Base-by-base conservation (phyloP, 768 basidiomycete species). In the Pholiota microspora region DNA sequence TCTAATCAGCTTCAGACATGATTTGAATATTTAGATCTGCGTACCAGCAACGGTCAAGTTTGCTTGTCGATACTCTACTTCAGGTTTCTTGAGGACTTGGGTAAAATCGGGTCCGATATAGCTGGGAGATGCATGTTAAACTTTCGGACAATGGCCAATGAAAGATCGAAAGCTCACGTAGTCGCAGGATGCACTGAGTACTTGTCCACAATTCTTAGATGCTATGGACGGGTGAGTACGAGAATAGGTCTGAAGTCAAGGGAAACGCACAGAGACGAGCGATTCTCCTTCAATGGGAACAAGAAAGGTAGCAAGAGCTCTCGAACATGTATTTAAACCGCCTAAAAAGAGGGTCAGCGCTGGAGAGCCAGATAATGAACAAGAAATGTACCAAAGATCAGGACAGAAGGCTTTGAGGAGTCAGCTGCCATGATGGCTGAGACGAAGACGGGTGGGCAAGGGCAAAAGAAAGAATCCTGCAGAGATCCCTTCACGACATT, bases 61-160 rank as follows among this genome's bases (percentile, higher is more conserved):
- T 25, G 80, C 85, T 66, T 94, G 92, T 45, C 79, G 80, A 64
- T 94, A 94, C 69, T 92, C 87, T 16, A 93, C 86, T 53, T 81
- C 71, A 7, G 85, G 78, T 51, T 84, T 84, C 51, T 77, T 69
- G n/a, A 94, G 75, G 25, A 89, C 71, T 54, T 84, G 73, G 38
- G 85, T 80, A 63, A 94, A 93, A 59, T 87, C 82, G 13, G 83
- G 73, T 10, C 91, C 89, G 60, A 93, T 78, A 68, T 92, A 94
- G 28, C 91, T 93, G 50, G 6, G 56, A 29, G 21, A 18, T 27
- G 36, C 18, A 8, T 45, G 49, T 51, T 48, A 51, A 49, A 40
- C 36, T 45, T 23, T 52, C 31, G 27, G 42, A 25, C 40, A 29
- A 32, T 48, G 38, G 23, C 38, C 45, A 34, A 45, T 51, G 51